Evolutionary conservation across 768 basidiomycete genomes (phyloP).

Genomic region (Russula sp.): DNA sequence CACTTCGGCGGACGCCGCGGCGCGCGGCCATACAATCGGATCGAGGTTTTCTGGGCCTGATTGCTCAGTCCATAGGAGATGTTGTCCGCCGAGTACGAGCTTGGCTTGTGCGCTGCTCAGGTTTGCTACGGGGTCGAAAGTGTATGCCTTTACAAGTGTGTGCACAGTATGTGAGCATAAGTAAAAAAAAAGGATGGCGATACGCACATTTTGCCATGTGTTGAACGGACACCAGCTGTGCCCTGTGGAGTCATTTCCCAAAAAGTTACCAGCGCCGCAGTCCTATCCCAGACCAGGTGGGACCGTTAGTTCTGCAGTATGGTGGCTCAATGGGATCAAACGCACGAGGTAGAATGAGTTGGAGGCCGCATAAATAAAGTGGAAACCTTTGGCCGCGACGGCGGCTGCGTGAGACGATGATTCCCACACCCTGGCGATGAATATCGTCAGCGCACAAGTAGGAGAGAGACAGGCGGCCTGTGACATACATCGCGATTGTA

Average conservation of each 20-base stretch:
- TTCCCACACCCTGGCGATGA: constrained; percentile 59
- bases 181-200: neutral
- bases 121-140: constrained; percentile 68
- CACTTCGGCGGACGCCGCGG: constrained; percentile 67
- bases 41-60: constrained; percentile 67
- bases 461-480: neutral
- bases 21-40: constrained; percentile 67
- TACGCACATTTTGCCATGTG: constrained; percentile 65
- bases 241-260: constrained; percentile 47
- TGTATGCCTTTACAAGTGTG: constrained; percentile 46
- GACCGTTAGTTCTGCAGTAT: neutral
- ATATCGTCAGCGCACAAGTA: neutral
- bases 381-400: constrained; percentile 59
- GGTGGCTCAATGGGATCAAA: too few relatives aligned
- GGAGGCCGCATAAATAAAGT: constrained; percentile 64
- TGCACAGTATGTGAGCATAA: too few relatives aligned
- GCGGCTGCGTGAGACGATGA: constrained; percentile 56
- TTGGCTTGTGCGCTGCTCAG: constrained; percentile 46
- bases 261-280: constrained; percentile 71
- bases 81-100: constrained; percentile 70
- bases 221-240: constrained; percentile 80
- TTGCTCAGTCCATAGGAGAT: constrained; percentile 74
- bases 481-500: constrained; percentile 18
- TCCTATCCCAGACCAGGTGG: constrained; percentile 40
- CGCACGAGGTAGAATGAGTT: constrained; percentile 74